These are phyloP conservation scores for Penicillium frequentans DNA, from an alignment of 2,329 filamentous ascomycete genomes.

Conservation along the genomic window DNA sequence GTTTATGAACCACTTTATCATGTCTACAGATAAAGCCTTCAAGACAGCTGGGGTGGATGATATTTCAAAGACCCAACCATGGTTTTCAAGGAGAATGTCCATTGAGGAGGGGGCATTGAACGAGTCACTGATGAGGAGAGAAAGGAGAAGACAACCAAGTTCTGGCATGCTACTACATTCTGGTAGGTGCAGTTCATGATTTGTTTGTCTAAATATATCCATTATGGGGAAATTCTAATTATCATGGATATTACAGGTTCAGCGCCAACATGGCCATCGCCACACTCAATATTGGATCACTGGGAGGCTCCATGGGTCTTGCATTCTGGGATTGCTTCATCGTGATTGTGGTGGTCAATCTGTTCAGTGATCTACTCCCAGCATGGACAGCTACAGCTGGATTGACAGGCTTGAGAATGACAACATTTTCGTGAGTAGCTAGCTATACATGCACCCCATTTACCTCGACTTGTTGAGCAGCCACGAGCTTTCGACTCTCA, in stretches of 20 bases:
- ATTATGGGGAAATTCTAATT: neutral
- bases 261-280: conserved; percentile 41
- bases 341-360: conserved; percentile 36
- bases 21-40: neutral
- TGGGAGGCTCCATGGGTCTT: conserved; percentile 34
- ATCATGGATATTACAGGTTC: conserved; percentile 21
- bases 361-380: conserved; percentile 30
- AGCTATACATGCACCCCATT: neutral
- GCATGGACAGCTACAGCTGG: conserved; percentile 34
- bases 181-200: neutral
- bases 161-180: conserved; percentile 26
- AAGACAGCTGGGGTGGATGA: neutral
- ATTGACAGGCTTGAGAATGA: conserved; percentile 38
- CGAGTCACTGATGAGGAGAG: conserved; percentile 23
- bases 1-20: neutral
- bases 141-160: conserved; percentile 22
- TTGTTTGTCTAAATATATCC: neutral
- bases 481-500: neutral
- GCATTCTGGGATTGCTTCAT: conserved; percentile 40
- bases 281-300: conserved; percentile 34
- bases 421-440: conserved; percentile 31
- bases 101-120: conserved; percentile 26
- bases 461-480: neutral
- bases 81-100: conserved; percentile 16
- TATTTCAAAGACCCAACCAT: conserved; percentile 2